Evolutionary conservation across 2,329 filamentous ascomycete genomes (phyloP).

Genomic region (Calonectria fujianensis): DNA sequence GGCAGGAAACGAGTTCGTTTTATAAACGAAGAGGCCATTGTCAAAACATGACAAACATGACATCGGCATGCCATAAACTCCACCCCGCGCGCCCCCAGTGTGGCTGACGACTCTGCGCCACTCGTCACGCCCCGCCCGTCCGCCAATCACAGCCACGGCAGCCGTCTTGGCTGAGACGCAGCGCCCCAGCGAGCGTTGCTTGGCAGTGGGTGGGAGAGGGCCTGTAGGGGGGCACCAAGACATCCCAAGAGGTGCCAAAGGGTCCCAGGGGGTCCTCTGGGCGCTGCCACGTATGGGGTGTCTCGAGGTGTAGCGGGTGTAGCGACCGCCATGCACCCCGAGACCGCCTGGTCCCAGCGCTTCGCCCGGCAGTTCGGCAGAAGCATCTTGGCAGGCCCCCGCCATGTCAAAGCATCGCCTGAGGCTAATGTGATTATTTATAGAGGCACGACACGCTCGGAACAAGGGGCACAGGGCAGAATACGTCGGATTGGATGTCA

Average conservation of each 20-base stretch:
- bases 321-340: not conserved
- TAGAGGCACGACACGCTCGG: slow-evolving; percentile 4
- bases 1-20: not conserved
- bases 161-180: slow-evolving; percentile 32
- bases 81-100: slow-evolving; percentile 26
- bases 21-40: slow-evolving; percentile 10
- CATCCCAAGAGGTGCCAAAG: not conserved
- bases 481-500: slow-evolving; percentile 5
- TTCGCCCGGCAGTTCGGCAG: slow-evolving; percentile 27
- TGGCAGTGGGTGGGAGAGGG: slow-evolving; percentile 18
- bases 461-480: not conserved
- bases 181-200: slow-evolving; percentile 28
- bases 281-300: slow-evolving; percentile 27
- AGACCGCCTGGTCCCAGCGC: not conserved
- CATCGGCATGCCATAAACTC: not conserved
- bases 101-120: slow-evolving; percentile 34
- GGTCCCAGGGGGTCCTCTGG: slow-evolving; percentile 3
- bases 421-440: slow-evolving; percentile 18
- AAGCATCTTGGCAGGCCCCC: slow-evolving; percentile 19
- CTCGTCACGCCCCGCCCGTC: not conserved
- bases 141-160: slow-evolving; percentile 20
- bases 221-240: not conserved
- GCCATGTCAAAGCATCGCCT: not conserved
- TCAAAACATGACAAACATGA: not conserved
- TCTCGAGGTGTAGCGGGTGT: not conserved